Evolutionary conservation across 2,329 filamentous ascomycete genomes (phyloP), one percentile per base, ranked within the genome.

Genomic region (Colletotrichum echinochloae): DNA sequence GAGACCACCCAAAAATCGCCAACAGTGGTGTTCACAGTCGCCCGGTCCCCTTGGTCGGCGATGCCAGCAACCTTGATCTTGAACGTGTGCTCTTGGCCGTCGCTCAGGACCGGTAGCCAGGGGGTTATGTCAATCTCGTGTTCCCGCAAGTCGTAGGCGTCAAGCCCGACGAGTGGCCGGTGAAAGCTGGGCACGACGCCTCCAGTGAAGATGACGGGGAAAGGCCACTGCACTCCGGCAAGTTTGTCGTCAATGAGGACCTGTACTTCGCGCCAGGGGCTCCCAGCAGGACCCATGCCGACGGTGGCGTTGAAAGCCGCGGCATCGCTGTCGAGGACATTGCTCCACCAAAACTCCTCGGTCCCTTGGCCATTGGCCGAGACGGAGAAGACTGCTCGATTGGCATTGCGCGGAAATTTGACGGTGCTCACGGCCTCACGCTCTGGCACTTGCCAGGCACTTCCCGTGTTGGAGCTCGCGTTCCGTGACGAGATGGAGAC

Each of bases 281-380:
- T 91, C 74, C 89, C 89, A 0, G 92, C 93, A 30, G 89, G 88
- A 0, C 94, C 83, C 1, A 81, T 80, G 16, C 88, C 89, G 5
- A 86, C 85, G 1, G 84, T 85, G 8, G 80, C 78, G 5, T 85
- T 82, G 76, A 95, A 95, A 4, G 87, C 85, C 44, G 85, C 73
- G 4, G 83, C 83, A 73, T 90, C 87, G 12, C 87, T 88, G 52
- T 90, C 86, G 2, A 92, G 87, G 1, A 94, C 90, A 76, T 95
- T 95, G 67, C 86, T 88, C 90, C 92, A 96, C 93, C 94, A 97
- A 76, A 95, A 95, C 78, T 97, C 94, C 81, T 96, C 94, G 20
- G 85, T 81, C 0, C 86, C 86, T 78, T 96, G 94, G 0, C 92
- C 94, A 74, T 90, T 94, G 20, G 93, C 92, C 11, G 91, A 89